Percentiles rank a stretch among this genome's conserved stretches.
Evolutionary conservation across 257 asterid genomes (phyloP).

Genomic region (Nicotiana knightiana): DNA sequence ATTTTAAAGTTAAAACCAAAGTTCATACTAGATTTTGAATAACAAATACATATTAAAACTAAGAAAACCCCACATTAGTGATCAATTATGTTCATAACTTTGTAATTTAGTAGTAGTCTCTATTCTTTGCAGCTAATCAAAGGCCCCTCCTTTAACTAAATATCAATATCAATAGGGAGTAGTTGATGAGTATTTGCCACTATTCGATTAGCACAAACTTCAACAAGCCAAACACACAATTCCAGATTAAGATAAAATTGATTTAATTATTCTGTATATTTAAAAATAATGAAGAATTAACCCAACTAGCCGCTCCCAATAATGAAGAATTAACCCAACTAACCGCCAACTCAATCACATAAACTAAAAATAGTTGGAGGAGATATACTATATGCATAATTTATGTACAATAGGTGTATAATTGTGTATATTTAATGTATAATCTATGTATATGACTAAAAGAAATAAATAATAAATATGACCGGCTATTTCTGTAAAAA

Average conservation of each 20-base stretch:
- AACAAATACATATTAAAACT: not conserved
- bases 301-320: too few species aligned
- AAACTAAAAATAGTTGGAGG: too few species aligned
- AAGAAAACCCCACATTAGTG: not conserved
- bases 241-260: not conserved
- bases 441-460: too few species aligned
- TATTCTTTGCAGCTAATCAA: not conserved
- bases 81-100: not conserved
- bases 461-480: too few species aligned
- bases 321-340: too few species aligned
- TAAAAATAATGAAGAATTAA: not conserved
- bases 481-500: too few species aligned
- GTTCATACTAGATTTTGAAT: not conserved
- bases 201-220: not conserved
- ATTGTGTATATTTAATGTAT: too few species aligned
- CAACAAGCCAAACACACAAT: slow-evolving; percentile 1
- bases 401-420: too few species aligned
- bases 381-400: too few species aligned
- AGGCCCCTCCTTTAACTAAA: not conserved
- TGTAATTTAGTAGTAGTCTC: not conserved
- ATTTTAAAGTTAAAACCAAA: not conserved
- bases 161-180: not conserved
- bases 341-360: too few species aligned
- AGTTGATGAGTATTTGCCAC: not conserved
- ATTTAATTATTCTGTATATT: not conserved